Evolutionary conservation across 2,329 filamentous ascomycete species (phyloP), one percentile per base, ranked within the genome.

Genomic region (Aspergillus oerlinghausenensis): DNA sequence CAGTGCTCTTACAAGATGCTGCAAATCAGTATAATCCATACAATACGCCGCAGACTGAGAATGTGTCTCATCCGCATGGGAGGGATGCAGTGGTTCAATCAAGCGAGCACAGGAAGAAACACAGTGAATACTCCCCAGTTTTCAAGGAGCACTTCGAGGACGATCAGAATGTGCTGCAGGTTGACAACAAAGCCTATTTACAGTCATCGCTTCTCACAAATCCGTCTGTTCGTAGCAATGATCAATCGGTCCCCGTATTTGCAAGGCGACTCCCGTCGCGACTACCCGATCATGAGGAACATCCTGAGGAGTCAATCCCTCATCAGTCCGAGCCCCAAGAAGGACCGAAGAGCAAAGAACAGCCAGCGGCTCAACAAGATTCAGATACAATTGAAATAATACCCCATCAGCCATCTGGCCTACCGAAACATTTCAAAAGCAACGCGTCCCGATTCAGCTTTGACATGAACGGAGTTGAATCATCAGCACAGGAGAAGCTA

Each of bases 401-500:
- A 40, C 60, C 66, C 11, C 66, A 66, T 43, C 64, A 65, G 45
- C 63, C 67, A 29, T 61, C 71, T 4, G 72, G 72, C 5, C 58
- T 79, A 38, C 78, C 78, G 2, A 77, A 73, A 57, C 78, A 79
- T 62, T 69, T 80, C 54, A 79, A 74, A 55, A 86, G 84, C 64
- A 83, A 81, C 67, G 82, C 84, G 0, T 86, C 83, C 1, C 76
- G 84, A 9, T 88, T 88, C 65, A 87, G 84, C 62, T 88, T 88
- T 62, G 84, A 88, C 60, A 81, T 87, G 64, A 80, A 77, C 5
- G 80, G 80, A 17, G 77, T 78, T 9, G 84, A 83, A 54, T 85
- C 83, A 4, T 78, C 80, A 4, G 77, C 78, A 0, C 83, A 88
- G 65, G 85, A 88, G 64, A 81, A 81, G 60, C 71, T 86, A 6